Percentiles rank a stretch among this genome's conserved stretches.
phyloP scores from a whole-genome alignment of 1,284 basidiomycete genomes.

The Leucoagaricus sp. region DNA sequence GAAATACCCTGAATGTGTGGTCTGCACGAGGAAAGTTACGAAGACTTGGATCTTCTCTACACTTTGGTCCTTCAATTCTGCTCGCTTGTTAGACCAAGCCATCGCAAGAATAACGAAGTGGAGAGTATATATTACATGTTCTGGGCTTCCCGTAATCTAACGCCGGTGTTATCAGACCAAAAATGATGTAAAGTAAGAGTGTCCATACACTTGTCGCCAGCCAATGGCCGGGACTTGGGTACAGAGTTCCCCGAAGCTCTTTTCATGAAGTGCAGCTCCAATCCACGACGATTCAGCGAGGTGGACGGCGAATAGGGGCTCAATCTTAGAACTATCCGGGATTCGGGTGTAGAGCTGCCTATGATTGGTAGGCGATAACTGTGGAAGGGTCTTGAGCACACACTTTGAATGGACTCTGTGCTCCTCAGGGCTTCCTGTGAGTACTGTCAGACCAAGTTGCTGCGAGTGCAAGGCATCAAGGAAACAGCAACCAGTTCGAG shows the following conservation, averaged over 20 bases:
- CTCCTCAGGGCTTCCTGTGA: background rate
- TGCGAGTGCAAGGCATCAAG: background rate
- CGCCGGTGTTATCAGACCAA: background rate
- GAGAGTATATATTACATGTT: background rate
- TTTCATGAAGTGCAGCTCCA: slow-evolving; percentile 3
- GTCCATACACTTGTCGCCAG: background rate
- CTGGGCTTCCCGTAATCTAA: background rate
- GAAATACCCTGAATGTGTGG: slow-evolving; percentile 4
- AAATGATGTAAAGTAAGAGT: background rate
- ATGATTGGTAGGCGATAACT: background rate
- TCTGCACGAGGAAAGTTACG: slow-evolving; percentile 12
- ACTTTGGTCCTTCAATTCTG: slow-evolving; percentile 1
- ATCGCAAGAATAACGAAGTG: background rate
- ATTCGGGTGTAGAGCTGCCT: background rate
- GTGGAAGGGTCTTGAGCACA: background rate
- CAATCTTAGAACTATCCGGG: slow-evolving; percentile 6
- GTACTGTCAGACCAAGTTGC: background rate
- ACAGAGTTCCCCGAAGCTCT: background rate
- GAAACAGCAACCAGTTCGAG: slow-evolving; percentile 1
- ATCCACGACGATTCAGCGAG: slow-evolving; percentile 4
- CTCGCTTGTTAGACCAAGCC: background rate
- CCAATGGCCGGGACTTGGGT: background rate
- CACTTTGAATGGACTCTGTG: background rate
- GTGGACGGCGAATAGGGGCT: background rate
- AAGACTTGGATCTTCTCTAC: slow-evolving; percentile 2